A percentile compares a stretch with the other conserved stretches of the same genome.
phyloP scores from a whole-genome alignment of 179 eudicot species.

The Gypsophila paniculata region DNA sequence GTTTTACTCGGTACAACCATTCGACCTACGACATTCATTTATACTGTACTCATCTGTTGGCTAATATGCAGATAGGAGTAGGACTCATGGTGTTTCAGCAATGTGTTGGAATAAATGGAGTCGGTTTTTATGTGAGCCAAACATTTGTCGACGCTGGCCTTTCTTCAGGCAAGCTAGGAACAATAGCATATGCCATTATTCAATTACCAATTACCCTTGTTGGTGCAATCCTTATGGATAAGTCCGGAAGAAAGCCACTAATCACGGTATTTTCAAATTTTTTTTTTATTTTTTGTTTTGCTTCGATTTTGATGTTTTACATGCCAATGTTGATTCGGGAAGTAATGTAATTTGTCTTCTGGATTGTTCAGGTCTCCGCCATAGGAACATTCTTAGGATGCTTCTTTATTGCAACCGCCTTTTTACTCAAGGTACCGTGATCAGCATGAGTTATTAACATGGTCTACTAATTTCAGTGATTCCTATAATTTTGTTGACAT shows the following conservation, averaged over 20 bases:
- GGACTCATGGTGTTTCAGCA: constrained; percentile 85
- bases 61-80: constrained; percentile 51
- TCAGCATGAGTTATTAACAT: background rate
- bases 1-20: too few species aligned
- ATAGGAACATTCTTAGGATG: constrained; percentile 62
- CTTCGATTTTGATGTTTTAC: background rate
- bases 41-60: too few species aligned
- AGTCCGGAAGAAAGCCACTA: constrained; percentile 74
- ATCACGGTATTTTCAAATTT: constrained; percentile 40
- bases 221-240: constrained; percentile 72
- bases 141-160: constrained; percentile 71
- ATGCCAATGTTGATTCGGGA: background rate
- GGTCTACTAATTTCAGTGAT: background rate
- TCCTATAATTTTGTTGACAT: background rate
- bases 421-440: constrained; percentile 56
- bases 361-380: constrained; percentile 50
- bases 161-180: constrained; percentile 57
- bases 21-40: too few species aligned
- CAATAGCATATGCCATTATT: constrained; percentile 48
- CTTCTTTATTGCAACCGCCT: constrained; percentile 50
- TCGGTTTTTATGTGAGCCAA: constrained; percentile 62
- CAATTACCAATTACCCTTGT: constrained; percentile 53
- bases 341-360: constrained; percentile 9
- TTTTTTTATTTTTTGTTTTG: too few species aligned
- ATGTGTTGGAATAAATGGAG: constrained; percentile 75